Evolutionary conservation across 768 basidiomycete species (phyloP).

Genomic region (Termitomyces sp.): DNA sequence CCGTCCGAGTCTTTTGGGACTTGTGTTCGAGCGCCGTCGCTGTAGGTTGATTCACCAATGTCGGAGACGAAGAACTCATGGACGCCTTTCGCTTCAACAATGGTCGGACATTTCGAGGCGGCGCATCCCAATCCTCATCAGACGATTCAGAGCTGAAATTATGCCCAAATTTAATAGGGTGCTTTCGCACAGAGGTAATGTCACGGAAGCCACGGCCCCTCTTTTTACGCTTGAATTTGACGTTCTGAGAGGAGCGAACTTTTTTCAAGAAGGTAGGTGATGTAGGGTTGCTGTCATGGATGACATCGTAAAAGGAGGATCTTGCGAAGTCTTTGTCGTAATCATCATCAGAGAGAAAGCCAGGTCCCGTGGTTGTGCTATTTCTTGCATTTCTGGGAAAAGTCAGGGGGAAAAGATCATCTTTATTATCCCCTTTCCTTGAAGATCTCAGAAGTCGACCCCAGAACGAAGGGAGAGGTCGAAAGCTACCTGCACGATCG

Average conservation of each 20-base stretch:
- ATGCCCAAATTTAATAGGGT: conserved; percentile 30
- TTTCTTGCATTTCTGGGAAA: conserved; percentile 4
- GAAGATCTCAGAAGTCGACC: conserved; percentile 36
- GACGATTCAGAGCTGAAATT: conserved; percentile 29
- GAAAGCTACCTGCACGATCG: conserved; percentile 55
- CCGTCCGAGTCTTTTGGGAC: conserved; percentile 3
- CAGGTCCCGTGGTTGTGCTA: conserved; percentile 14
- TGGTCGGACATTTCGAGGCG: conserved; percentile 9
- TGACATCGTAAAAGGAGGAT: neutral
- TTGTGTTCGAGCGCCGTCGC: conserved; percentile 3
- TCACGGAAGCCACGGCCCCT: neutral
- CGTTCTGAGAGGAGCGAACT: conserved; percentile 15
- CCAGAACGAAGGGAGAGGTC: conserved; percentile 50
- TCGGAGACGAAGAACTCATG: conserved; percentile 18
- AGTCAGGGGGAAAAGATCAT: conserved; percentile 23
- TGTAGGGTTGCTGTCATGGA: conserved; percentile 5
- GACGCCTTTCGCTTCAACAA: conserved; percentile 15
- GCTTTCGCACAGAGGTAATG: conserved; percentile 17
- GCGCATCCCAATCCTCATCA: conserved; percentile 21
- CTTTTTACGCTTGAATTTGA: conserved; percentile 10
- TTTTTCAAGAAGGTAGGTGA: conserved; percentile 25
- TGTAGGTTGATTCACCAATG: conserved; percentile 12
- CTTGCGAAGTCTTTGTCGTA: conserved; percentile 1
- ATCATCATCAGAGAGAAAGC: neutral
- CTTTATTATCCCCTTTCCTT: conserved; percentile 16